Base-by-base conservation (phyloP, 257 asterid species). In the Plantago major region DNA sequence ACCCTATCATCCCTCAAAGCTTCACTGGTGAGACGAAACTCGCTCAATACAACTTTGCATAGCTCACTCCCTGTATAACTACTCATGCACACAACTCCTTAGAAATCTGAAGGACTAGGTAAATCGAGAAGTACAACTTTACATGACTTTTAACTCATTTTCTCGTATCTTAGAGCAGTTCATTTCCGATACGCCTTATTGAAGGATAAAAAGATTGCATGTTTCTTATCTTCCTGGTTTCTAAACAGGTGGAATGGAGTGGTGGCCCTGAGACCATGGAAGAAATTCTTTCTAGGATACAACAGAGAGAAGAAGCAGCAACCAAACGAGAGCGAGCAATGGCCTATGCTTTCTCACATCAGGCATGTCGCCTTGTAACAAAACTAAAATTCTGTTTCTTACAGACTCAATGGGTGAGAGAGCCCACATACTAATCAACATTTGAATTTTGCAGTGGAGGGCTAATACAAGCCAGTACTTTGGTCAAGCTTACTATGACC, bases 291-390 rank as follows among this genome's bases (percentile, higher is more conserved):
- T 75, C 63, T 60, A 81, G 84, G 71, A 77, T 88, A 66, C 92
- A 85, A 22, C 88, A 81, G 49, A 74, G 84, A 64, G 95, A 83
- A 70, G 73, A 76, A 58, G 95, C 95, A 5, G 78, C 95, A 7
- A 81, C 79, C 18, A 83, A 84, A 67, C 69, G 95, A 10, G 96
- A 83, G 65, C 74, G 87, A 10, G 79, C 93, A 5, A 79, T 88
- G 84, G 96, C 95, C 18, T 85, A 81, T 11, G 88, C 95, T 46
- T 82, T 83, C 69, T 88, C 96, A 46, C 95, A 82, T 67, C 95
- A 88, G 92, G 95, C 77, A 76, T 37, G 75, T 65, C 17, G 17
- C 11, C 40, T 33, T 5, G 40, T 33, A 33, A 4, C 40, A 33
- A 33, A 33, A 33, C 26, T 22, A 22, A 22, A 2, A 22, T 22